phyloP scores from a whole-genome alignment of 2,329 filamentous ascomycete species.

The Hymenoscyphus linearis region DNA sequence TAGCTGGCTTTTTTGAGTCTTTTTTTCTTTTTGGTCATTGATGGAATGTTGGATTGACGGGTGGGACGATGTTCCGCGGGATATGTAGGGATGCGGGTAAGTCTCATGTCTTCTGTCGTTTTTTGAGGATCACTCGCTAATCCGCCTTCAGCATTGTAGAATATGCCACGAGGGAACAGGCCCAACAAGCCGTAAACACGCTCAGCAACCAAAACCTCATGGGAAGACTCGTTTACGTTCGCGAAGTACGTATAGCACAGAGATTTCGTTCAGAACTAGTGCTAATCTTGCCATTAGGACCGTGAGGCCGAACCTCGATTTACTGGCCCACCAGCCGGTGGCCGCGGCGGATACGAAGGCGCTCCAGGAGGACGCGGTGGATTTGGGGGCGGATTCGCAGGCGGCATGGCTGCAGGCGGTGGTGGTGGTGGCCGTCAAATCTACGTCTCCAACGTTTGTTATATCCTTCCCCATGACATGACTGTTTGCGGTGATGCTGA shows the following conservation, averaged over 20 bases:
- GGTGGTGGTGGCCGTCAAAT: slow-evolving; percentile 75
- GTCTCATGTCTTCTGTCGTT: slow-evolving; percentile 35
- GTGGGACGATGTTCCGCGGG: slow-evolving; percentile 84
- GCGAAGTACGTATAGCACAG: slow-evolving; percentile 62
- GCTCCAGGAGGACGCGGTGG: slow-evolving; percentile 40
- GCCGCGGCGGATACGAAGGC: slow-evolving; percentile 56
- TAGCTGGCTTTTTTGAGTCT: slow-evolving; percentile 73
- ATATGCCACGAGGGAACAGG: slow-evolving; percentile 99
- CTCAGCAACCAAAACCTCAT: slow-evolving; percentile 99
- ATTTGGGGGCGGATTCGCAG: slow-evolving; percentile 40
- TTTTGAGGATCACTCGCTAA: slow-evolving; percentile 11
- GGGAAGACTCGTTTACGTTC: slow-evolving; percentile 96
- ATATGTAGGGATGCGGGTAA: slow-evolving; percentile 99
- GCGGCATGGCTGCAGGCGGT: slow-evolving; percentile 46
- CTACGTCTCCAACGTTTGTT: slow-evolving; percentile 96
- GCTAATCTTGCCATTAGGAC: slow-evolving; percentile 54
- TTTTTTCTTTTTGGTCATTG: slow-evolving; percentile 53
- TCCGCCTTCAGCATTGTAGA: slow-evolving; percentile 83
- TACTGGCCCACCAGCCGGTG: slow-evolving; percentile 64
- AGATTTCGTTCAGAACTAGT: neutral
- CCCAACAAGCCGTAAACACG: slow-evolving; percentile 92
- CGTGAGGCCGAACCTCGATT: slow-evolving; percentile 98
- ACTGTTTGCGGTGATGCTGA: slow-evolving; percentile 27
- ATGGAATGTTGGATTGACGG: slow-evolving; percentile 99
- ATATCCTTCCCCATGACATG: slow-evolving; percentile 30